Percentiles rank a stretch among this genome's conserved stretches.
phyloP scores from a whole-genome alignment of 83 land plant species.

The Larix sibirica region DNA sequence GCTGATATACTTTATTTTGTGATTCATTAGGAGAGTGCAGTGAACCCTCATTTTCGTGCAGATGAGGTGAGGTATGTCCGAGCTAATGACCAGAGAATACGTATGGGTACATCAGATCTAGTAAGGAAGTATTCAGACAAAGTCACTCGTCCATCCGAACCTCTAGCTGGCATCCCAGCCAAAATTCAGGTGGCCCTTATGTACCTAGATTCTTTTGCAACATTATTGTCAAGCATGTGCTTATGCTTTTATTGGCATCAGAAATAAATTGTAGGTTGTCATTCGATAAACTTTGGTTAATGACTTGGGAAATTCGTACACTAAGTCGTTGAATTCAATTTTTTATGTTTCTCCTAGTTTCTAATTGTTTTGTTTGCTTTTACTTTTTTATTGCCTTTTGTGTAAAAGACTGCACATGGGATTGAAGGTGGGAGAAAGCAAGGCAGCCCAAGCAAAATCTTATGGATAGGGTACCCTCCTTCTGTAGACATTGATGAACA shows the following conservation, averaged over 20 bases:
- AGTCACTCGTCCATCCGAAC: conserved; percentile 8
- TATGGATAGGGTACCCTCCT: conserved; percentile 82
- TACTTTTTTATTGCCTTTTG: neutral
- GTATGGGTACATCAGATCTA: conserved; percentile 17
- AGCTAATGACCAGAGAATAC: conserved; percentile 11
- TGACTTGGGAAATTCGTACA: neutral
- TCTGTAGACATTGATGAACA: conserved; percentile 68
- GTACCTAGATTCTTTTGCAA: neutral
- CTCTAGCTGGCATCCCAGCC: neutral
- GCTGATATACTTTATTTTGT: neutral
- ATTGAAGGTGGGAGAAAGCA: conserved; percentile 39
- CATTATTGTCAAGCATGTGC: neutral
- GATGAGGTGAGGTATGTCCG: conserved; percentile 33
- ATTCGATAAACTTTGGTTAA: neutral
- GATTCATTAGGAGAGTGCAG: neutral
- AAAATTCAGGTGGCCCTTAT: conserved; percentile 1
- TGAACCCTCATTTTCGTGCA: neutral
- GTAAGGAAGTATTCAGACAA: conserved; percentile 20
- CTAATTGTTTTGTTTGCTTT: neutral
- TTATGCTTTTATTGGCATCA: neutral
- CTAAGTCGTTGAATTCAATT: neutral
- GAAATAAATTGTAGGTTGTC: no score
- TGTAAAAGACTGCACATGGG: conserved; percentile 27
- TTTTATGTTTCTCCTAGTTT: neutral
- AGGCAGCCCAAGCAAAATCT: conserved; percentile 58